Base-by-base conservation (phyloP, 306 rosid species). In the Ziziphus jujuba region DNA sequence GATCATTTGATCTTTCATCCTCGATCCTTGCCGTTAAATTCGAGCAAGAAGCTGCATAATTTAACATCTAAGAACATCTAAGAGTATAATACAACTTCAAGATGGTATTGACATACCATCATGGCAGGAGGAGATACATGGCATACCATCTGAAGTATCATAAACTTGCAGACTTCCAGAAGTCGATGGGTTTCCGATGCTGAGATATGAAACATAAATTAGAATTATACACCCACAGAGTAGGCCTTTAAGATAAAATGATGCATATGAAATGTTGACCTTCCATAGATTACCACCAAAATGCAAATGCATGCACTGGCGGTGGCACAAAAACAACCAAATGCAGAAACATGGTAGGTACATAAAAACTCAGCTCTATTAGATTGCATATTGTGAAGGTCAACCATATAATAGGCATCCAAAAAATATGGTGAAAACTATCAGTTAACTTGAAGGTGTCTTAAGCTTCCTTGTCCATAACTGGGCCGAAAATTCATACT, bases 161-260 rank as follows among this genome's bases (percentile, higher is more conserved):
- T 10, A 59, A 79, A 36, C 92, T 77, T 61, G 90, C 84, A 65
- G 88, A 74, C 75, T 81, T 84, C 96, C 93, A 87, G 83, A 90
- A 90, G 54, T 86, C 93, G 71, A 75, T 23, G n/a, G 89, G 85
- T 76, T 78, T 90, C 86, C 89, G 84, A 81, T 92, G 98, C 98
- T 90, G 98, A 77, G 73, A 47, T 23, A 8, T 3, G 63, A 75
- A 44, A 5, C 13, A 34, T 71, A 72, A 68, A 8, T 20, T 23
- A 68, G 58, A 75, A 38, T 10, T 34, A 43, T 16, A 77, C 17
- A 38, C 22, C 1, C 9, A 24, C 5, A 55, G 4, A 62, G 38
- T 17, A 53, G 40, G 24, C 33, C 5, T 9, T 62, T 40, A 43
- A 14, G 9, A 11, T 13, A 52, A 43, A 6, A 15, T 23, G 12